A percentile compares a stretch with the other conserved stretches of the same genome.
These are phyloP conservation scores for Hypocrella siamensis DNA, from an alignment of 2,329 filamentous ascomycete genomes.

Conservation along the genomic window DNA sequence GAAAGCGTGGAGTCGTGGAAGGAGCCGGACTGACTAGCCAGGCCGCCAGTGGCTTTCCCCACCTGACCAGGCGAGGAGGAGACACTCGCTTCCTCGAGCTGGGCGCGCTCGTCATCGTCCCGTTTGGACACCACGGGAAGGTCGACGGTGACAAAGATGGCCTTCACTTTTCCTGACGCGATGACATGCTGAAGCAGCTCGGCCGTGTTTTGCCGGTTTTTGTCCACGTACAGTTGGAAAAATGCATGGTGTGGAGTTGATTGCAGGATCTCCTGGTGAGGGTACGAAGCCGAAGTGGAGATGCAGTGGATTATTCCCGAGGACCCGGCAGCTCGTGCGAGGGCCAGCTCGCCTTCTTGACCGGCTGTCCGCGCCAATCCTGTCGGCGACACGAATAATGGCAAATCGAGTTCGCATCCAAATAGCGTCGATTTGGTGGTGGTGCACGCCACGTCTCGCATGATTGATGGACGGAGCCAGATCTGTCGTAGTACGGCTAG, in stretches of 20 bases:
- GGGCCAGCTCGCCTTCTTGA: no score
- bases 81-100: no score
- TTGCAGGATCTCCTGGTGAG: conserved; percentile 34
- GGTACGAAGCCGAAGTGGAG: conserved; percentile 45
- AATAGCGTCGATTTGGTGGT: no score
- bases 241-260: conserved; percentile 15
- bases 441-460: no score
- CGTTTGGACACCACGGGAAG: conserved; percentile 40
- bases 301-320: no score
- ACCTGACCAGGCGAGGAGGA: no score
- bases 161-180: conserved; percentile 29
- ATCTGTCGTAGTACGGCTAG: no score
- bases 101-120: conserved; percentile 29
- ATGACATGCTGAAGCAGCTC: conserved; percentile 29
- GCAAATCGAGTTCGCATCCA: no score
- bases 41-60: conserved; percentile 28
- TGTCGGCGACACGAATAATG: no score
- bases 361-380: no score
- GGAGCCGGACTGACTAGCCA: conserved; percentile 37
- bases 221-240: conserved; percentile 49
- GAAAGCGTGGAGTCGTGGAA: conserved; percentile 40
- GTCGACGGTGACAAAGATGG: conserved; percentile 44
- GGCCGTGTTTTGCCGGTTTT: conserved; percentile 33
- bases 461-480: no score
- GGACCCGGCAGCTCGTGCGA: no score